These are phyloP conservation scores for Beauveria sp. DNA, from an alignment of 2,329 filamentous ascomycete species.

Conservation along the genomic window DNA sequence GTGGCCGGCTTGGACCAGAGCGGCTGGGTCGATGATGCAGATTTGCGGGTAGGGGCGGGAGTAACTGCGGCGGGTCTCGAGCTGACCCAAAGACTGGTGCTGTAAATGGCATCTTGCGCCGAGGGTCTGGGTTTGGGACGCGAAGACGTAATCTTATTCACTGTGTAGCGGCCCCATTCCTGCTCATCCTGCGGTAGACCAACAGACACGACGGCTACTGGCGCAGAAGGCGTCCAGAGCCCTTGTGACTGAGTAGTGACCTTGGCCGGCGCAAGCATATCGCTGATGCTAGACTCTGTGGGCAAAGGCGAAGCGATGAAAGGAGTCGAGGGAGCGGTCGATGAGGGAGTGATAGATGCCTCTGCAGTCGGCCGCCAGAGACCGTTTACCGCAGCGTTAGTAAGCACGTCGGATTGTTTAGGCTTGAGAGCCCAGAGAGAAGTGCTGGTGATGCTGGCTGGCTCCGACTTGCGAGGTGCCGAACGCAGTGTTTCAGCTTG, in stretches of 20 bases:
- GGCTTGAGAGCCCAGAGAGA: constrained; percentile 1
- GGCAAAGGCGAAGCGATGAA: constrained; percentile 12
- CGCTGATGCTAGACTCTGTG: constrained; percentile 11
- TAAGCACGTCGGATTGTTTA: not conserved
- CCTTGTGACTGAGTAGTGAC: constrained; percentile 10
- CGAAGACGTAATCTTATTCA: not conserved
- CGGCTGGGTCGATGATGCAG: not conserved
- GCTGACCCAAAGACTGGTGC: constrained; percentile 1
- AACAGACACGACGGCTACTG: not conserved
- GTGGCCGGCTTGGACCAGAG: constrained; percentile 4
- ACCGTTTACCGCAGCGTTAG: not conserved
- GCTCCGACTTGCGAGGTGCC: constrained; percentile 9
- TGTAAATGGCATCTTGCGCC: not conserved
- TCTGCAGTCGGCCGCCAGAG: not conserved
- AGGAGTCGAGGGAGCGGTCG: constrained; percentile 11
- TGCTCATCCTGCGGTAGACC: not conserved
- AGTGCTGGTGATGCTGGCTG: constrained; percentile 4
- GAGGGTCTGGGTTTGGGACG: constrained; percentile 1
- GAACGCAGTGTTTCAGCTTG: constrained; percentile 7
- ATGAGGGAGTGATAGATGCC: not conserved
- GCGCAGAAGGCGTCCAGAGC: constrained; percentile 1
- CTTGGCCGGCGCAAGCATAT: constrained; percentile 8
- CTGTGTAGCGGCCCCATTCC: not conserved
- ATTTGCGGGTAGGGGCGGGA: constrained; percentile 9
- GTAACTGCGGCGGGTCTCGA: not conserved